Conservation (phyloP, 192 early-diverging fungal genomes). For the Powellomyces hirtus region DNA sequence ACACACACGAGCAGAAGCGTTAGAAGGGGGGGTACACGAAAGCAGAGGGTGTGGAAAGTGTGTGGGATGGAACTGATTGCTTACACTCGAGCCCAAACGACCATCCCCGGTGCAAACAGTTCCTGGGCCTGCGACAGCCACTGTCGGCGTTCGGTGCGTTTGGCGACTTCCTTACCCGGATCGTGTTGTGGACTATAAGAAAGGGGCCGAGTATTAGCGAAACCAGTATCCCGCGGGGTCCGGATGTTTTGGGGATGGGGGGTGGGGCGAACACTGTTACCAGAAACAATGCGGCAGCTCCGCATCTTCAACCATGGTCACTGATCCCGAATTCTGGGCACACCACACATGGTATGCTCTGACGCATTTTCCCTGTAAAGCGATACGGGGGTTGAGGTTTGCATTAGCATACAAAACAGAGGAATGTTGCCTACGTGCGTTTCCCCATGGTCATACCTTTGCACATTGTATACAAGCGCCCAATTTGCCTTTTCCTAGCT, state of each 20-base stretch:
- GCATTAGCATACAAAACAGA: no score
- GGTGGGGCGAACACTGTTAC: neutral
- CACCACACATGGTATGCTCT: constrained; percentile 52
- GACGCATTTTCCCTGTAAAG: constrained; percentile 42
- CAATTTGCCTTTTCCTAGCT: neutral
- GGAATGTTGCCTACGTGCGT: no score
- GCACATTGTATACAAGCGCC: constrained; percentile 57
- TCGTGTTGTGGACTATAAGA: constrained; percentile 3
- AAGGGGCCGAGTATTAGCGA: neutral
- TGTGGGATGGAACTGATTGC: no score
- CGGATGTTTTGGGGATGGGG: neutral
- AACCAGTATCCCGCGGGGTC: neutral
- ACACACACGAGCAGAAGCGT: no score
- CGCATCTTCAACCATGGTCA: neutral
- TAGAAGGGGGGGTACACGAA: no score
- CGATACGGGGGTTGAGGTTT: no score
- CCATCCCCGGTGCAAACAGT: neutral
- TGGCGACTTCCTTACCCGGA: neutral
- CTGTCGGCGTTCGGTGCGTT: neutral
- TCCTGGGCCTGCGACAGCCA: neutral
- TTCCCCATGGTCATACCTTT: no score
- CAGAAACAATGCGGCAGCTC: constrained; percentile 11
- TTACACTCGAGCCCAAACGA: constrained; percentile 1
- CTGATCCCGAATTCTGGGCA: constrained; percentile 21
- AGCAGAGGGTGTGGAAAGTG: no score